These are phyloP conservation scores for Boletus hoseneyae DNA, from an alignment of 1,284 basidiomycete genomes.

Conservation along the genomic window DNA sequence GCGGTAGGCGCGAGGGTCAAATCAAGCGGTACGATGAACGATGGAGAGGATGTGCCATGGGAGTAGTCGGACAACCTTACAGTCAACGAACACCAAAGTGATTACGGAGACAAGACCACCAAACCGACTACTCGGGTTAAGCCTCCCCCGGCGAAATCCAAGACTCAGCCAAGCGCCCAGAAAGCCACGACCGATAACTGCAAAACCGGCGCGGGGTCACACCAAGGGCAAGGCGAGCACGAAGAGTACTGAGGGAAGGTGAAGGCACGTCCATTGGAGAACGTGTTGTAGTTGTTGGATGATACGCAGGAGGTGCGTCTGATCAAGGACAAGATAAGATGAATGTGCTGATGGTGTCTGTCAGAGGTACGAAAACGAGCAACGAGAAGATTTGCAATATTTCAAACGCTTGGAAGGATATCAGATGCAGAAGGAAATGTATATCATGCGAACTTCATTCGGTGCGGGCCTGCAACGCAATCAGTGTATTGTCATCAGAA, in stretches of 20 bases:
- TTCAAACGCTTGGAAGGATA: slow-evolving; percentile 53
- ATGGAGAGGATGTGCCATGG: slow-evolving; percentile 4
- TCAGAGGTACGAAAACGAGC: slow-evolving; percentile 43
- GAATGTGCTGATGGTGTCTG: slow-evolving; percentile 2
- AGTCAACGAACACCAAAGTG: slow-evolving; percentile 13
- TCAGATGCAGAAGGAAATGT: slow-evolving; percentile 55
- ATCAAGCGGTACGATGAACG: slow-evolving; percentile 4
- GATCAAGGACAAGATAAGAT: neutral
- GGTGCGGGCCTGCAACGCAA: neutral
- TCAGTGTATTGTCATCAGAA: slow-evolving; percentile 15
- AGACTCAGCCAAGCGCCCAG: slow-evolving; percentile 5
- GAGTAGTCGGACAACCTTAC: slow-evolving; percentile 17
- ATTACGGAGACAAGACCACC: slow-evolving; percentile 10
- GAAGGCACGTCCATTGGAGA: slow-evolving; percentile 24
- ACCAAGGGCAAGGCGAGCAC: slow-evolving; percentile 14
- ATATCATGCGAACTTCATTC: slow-evolving; percentile 44
- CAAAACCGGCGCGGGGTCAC: slow-evolving; percentile 19
- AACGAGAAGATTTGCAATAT: slow-evolving; percentile 53
- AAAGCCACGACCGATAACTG: slow-evolving; percentile 7
- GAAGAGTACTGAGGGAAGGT: slow-evolving; percentile 28
- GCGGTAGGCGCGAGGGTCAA: slow-evolving; percentile 18
- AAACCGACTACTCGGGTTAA: slow-evolving; percentile 3
- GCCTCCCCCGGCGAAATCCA: slow-evolving; percentile 12
- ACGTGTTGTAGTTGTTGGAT: slow-evolving; percentile 30
- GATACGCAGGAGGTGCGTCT: slow-evolving; percentile 31